Percentiles rank a stretch among this genome's conserved stretches.
These are phyloP conservation scores for Tilletia indica DNA, from an alignment of 1,284 basidiomycete species.

Conservation along the genomic window DNA sequence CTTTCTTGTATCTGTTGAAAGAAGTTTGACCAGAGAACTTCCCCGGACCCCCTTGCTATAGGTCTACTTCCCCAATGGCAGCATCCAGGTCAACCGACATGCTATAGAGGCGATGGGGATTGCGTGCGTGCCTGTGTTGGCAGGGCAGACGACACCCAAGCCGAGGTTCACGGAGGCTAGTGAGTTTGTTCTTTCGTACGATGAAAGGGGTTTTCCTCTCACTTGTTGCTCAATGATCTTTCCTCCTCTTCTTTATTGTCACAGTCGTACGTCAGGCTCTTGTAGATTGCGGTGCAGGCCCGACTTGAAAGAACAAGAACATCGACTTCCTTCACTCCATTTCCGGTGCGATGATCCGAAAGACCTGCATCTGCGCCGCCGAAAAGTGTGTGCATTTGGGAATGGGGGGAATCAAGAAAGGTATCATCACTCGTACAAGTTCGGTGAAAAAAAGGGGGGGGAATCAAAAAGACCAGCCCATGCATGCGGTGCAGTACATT, in stretches of 20 bases:
- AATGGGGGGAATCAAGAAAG: no score
- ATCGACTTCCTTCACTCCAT: no score
- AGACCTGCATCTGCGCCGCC: no score
- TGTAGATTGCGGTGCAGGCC: background rate
- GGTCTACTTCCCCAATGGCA: slow-evolving; percentile 68
- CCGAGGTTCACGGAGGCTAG: slow-evolving; percentile 17
- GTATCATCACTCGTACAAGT: no score
- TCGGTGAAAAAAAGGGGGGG: no score
- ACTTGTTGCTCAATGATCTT: background rate
- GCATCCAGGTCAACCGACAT: slow-evolving; percentile 18
- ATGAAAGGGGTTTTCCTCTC: background rate
- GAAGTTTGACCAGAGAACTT: no score
- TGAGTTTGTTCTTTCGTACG: background rate
- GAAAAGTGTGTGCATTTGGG: no score
- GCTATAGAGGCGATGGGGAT: slow-evolving; percentile 24
- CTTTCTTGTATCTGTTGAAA: background rate
- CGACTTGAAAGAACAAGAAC: no score
- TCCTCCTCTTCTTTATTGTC: background rate
- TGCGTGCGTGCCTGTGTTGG: slow-evolving; percentile 19
- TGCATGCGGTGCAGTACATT: no score
- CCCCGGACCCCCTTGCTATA: background rate
- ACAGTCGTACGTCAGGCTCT: background rate
- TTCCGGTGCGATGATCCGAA: no score
- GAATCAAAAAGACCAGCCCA: no score
- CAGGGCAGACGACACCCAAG: background rate